Evolutionary conservation across 2,329 filamentous ascomycete species (phyloP).

Genomic region (Penicillium sp.): DNA sequence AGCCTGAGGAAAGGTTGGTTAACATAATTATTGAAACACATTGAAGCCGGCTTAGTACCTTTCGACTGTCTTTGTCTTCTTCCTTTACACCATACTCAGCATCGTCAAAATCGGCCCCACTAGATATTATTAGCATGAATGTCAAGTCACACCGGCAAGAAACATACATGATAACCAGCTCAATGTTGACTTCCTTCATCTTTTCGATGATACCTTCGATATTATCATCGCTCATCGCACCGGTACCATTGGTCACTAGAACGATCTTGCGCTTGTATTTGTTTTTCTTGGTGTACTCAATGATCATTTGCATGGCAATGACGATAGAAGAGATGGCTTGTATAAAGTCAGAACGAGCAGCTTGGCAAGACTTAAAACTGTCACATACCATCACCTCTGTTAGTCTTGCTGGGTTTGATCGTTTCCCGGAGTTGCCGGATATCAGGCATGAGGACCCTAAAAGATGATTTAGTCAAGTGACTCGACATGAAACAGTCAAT

Average conservation of each 20-base stretch:
- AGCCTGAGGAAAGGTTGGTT: conserved; percentile 43
- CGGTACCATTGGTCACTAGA: conserved; percentile 78
- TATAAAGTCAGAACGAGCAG: conserved; percentile 13
- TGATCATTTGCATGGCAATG: conserved; percentile 83
- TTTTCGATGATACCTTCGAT: conserved; percentile 68
- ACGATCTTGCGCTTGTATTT: conserved; percentile 80
- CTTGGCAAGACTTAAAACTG: not conserved
- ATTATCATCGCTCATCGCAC: conserved; percentile 69
- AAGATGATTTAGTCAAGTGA: conserved; percentile 7
- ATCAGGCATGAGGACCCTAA: conserved; percentile 64
- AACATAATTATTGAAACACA: not conserved
- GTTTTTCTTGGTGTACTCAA: conserved; percentile 71
- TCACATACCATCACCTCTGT: conserved; percentile 66
- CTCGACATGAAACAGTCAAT: conserved; percentile 31
- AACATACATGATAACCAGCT: conserved; percentile 73
- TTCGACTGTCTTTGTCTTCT: conserved; percentile 71
- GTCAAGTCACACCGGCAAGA: not conserved
- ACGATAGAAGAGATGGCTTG: conserved; percentile 76
- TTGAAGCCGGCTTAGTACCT: conserved; percentile 49
- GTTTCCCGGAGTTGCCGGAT: conserved; percentile 62
- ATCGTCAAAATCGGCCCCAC: conserved; percentile 92
- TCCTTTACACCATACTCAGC: conserved; percentile 86
- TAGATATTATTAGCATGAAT: conserved; percentile 39
- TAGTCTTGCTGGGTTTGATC: conserved; percentile 66
- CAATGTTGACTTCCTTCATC: conserved; percentile 72